phyloP scores from a whole-genome alignment of 495 filamentous ascomycete species.

The Trichoderma orchidacearum region DNA sequence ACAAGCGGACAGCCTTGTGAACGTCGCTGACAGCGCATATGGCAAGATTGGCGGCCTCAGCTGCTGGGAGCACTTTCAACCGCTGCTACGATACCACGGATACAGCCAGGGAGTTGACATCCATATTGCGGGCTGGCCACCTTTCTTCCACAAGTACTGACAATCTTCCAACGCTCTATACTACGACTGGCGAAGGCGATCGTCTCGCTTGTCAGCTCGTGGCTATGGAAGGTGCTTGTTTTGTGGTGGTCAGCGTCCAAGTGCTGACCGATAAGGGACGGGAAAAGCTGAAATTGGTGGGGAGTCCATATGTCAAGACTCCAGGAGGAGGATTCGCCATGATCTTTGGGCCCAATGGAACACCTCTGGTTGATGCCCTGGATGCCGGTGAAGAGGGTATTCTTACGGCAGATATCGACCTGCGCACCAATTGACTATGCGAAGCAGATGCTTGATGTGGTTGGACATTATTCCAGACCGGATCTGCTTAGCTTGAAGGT shows the following conservation, averaged over 20 bases:
- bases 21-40: constrained; percentile 29
- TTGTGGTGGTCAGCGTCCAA: constrained; percentile 34
- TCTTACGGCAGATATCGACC: constrained; percentile 30
- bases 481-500: constrained; percentile 39
- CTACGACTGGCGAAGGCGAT: constrained; percentile 18
- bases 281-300: constrained; percentile 19
- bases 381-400: constrained; percentile 24
- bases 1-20: constrained; percentile 21
- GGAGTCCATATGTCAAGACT: constrained; percentile 19
- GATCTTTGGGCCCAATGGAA: constrained; percentile 41
- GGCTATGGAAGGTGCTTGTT: constrained; percentile 38
- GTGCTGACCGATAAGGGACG: constrained; percentile 25
- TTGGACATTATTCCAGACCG: constrained; percentile 40
- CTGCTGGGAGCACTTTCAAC: constrained; percentile 48
- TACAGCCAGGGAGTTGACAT: constrained; percentile 37
- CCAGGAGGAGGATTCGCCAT: constrained; percentile 37
- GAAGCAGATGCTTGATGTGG: constrained; percentile 30
- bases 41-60: constrained; percentile 34
- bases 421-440: constrained; percentile 25
- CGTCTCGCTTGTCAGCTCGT: constrained; percentile 23
- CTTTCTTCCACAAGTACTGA: constrained; percentile 11
- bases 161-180: constrained; percentile 18
- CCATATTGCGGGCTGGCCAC: constrained; percentile 42
- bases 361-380: constrained; percentile 23
- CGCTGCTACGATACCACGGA: constrained; percentile 43